These are phyloP conservation scores for Ustilago crameri DNA, from an alignment of 1,284 basidiomycete species.

Conservation along the genomic window DNA sequence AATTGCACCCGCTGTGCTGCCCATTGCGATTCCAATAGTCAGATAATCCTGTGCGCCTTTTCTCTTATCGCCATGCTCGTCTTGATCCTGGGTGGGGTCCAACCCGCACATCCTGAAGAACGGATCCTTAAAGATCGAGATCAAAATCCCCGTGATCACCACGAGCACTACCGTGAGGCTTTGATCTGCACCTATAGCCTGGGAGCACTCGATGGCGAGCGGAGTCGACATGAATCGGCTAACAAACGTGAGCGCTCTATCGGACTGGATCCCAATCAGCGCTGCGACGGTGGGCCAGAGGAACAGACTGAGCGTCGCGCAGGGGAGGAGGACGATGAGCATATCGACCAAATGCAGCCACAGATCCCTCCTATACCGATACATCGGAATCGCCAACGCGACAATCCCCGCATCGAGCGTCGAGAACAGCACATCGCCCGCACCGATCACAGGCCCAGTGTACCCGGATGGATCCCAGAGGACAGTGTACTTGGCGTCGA, in stretches of 20 bases:
- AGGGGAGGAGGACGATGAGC: constrained; percentile 48
- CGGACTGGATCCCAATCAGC: constrained; percentile 43
- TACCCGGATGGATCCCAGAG: constrained; percentile 50
- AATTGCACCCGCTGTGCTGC: constrained; percentile 57
- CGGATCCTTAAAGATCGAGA: constrained; percentile 57
- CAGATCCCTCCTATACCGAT: constrained; percentile 57
- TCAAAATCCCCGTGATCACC: constrained; percentile 60
- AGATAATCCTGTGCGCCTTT: constrained; percentile 36
- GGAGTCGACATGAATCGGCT: constrained; percentile 60
- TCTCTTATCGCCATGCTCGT: not conserved
- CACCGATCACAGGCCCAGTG: constrained; percentile 55
- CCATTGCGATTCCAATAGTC: constrained; percentile 57
- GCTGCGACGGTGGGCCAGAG: constrained; percentile 50
- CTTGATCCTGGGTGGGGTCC: constrained; percentile 19
- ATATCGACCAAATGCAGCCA: constrained; percentile 43
- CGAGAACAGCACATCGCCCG: constrained; percentile 56
- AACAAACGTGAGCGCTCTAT: constrained; percentile 49
- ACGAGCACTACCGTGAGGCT: constrained; percentile 59
- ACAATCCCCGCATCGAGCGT: constrained; percentile 62
- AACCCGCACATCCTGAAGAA: constrained; percentile 53
- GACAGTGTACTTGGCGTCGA: constrained; percentile 52
- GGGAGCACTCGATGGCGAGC: constrained; percentile 56
- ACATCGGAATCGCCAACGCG: constrained; percentile 58
- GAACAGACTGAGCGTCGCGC: constrained; percentile 48
- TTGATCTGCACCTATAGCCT: constrained; percentile 56